Conservation (phyloP, 345 rosid species). For the Passiflora organensis region DNA sequence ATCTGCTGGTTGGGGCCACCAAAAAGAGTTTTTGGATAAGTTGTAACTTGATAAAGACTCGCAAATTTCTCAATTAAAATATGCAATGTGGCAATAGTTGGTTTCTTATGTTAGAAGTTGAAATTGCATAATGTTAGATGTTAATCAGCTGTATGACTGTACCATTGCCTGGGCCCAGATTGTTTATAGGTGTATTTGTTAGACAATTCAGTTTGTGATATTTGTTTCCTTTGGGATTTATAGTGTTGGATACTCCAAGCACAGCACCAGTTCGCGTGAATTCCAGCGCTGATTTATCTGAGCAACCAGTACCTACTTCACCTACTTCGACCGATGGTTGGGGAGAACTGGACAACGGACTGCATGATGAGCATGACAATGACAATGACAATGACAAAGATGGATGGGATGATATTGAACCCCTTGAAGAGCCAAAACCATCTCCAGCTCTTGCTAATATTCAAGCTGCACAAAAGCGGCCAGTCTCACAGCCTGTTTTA, state of each 20-base stretch:
- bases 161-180: neutral
- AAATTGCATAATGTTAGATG: neutral
- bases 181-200: conserved; percentile 3
- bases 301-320: conserved; percentile 66
- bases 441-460: conserved; percentile 72
- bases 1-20: too few relatives aligned
- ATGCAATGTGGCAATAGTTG: too few relatives aligned
- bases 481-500: conserved; percentile 51
- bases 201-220: conserved; percentile 11
- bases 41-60: too few relatives aligned
- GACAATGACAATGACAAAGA: conserved; percentile 82
- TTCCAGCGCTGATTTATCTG: conserved; percentile 65
- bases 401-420: conserved; percentile 97
- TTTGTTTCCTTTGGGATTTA: conserved; percentile 15
- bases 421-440: conserved; percentile 82
- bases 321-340: conserved; percentile 98
- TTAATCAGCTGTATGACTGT: neutral
- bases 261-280: conserved; percentile 44
- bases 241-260: conserved; percentile 53
- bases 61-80: too few relatives aligned
- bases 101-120: neutral
- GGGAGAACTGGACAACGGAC: conserved; percentile 92
- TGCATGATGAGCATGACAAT: conserved; percentile 60
- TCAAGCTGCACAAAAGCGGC: conserved; percentile 91
- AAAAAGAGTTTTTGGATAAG: too few relatives aligned